These are phyloP conservation scores for Chenopodium quinoa DNA, from an alignment of 148 eudicot genomes.

Conservation along the genomic window DNA sequence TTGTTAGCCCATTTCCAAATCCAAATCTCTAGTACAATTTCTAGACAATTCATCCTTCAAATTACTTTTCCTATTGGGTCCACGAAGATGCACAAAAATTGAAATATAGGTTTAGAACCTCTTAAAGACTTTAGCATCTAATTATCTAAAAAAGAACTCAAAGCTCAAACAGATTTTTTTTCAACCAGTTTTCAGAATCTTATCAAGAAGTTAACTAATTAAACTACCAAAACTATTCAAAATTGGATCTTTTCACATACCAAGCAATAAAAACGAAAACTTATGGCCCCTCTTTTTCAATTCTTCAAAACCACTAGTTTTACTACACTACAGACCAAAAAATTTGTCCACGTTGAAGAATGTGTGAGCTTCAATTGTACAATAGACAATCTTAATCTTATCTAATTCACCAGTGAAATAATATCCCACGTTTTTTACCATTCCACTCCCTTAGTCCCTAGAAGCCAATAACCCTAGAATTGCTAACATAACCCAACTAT, in stretches of 20 bases:
- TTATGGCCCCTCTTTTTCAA: background rate
- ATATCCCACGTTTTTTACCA: background rate
- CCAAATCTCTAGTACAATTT: background rate
- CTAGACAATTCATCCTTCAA: background rate
- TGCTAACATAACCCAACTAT: background rate
- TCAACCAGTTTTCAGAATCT: too few species aligned
- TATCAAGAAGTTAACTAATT: too few species aligned
- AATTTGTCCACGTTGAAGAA: background rate
- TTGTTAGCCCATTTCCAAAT: background rate
- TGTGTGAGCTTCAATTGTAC: background rate
- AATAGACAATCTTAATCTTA: background rate
- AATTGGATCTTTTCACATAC: background rate
- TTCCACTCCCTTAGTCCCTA: background rate
- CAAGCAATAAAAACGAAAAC: background rate
- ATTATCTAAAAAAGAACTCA: too few species aligned
- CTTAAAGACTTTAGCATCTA: background rate
- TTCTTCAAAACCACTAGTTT: background rate
- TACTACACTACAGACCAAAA: background rate
- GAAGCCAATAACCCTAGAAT: too few species aligned
- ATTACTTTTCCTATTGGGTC: background rate
- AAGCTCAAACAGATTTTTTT: too few species aligned
- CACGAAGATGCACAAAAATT: background rate
- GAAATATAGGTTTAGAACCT: background rate
- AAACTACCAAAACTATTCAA: too few species aligned
- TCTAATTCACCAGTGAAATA: background rate